Conservation (phyloP, 176 grass and related monocot genomes). For the Bromus sterilis region DNA sequence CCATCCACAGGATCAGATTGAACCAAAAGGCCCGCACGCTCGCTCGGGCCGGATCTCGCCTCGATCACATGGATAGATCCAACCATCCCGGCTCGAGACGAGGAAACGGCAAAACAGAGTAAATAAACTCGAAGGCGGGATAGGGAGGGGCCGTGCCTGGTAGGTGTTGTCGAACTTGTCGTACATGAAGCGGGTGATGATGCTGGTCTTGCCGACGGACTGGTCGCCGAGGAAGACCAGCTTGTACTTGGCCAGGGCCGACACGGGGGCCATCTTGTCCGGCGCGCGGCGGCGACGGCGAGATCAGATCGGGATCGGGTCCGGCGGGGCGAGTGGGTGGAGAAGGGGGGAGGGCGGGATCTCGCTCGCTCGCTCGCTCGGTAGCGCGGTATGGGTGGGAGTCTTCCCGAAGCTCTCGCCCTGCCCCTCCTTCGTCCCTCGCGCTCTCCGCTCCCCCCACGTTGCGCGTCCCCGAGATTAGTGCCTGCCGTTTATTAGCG, state of each 20-base stretch:
- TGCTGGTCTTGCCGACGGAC: constrained; percentile 95
- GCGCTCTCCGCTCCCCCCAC: constrained; percentile 23
- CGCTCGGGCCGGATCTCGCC: constrained; percentile 18
- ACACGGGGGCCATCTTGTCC: constrained; percentile 72
- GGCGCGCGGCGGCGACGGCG: constrained; percentile 8
- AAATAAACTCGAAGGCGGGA: neutral
- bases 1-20: neutral
- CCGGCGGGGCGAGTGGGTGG: neutral
- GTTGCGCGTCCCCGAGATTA: constrained; percentile 27
- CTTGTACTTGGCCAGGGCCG: constrained; percentile 93
- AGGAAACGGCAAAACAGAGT: neutral
- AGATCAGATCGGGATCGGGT: constrained; percentile 34
- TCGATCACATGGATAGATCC: constrained; percentile 16
- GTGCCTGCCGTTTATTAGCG: constrained; percentile 37
- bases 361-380: constrained; percentile 40
- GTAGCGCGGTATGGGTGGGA: constrained; percentile 25
- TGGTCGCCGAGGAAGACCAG: constrained; percentile 91
- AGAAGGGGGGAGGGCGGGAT: constrained; percentile 18
- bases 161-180: constrained; percentile 96
- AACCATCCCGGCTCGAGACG: neutral
- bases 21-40: neutral
- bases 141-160: constrained; percentile 17
- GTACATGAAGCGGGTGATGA: constrained; percentile 96
- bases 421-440: neutral
- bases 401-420: constrained; percentile 14